Evolutionary conservation across 2,329 filamentous ascomycete genomes (phyloP).

Genomic region (Fusarium tanahbumbuense): DNA sequence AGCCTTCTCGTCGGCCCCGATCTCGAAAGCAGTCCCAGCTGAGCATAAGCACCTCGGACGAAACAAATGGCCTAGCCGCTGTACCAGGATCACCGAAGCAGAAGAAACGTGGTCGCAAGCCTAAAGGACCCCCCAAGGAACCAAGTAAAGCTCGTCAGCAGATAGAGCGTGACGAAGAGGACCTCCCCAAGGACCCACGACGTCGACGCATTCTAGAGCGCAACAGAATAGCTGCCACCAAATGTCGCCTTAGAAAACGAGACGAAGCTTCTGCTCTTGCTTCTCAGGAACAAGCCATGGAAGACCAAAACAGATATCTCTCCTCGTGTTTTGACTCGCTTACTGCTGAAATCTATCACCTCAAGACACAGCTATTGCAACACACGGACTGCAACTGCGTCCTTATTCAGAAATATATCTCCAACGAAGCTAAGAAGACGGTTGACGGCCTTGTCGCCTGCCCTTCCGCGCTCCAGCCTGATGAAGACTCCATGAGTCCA

Average conservation of each 20-base stretch:
- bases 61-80: not conserved
- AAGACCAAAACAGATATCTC: conserved; percentile 49
- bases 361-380: conserved; percentile 48
- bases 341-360: conserved; percentile 46
- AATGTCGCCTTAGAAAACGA: conserved; percentile 49
- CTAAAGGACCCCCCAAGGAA: conserved; percentile 36
- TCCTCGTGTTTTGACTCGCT: conserved; percentile 44
- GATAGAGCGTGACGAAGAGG: conserved; percentile 40
- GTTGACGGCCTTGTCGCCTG: conserved; percentile 41
- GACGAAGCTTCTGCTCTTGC: conserved; percentile 49
- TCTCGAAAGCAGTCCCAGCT: conserved; percentile 26
- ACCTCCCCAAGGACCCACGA: conserved; percentile 40
- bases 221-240: conserved; percentile 50
- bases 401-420: conserved; percentile 50
- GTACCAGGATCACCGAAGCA: conserved; percentile 19
- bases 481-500: conserved; percentile 25
- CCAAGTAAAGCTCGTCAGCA: conserved; percentile 10
- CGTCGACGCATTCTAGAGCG: conserved; percentile 48
- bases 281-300: conserved; percentile 45
- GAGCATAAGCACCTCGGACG: conserved; percentile 20
- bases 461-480: conserved; percentile 29
- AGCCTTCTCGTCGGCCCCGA: conserved; percentile 10
- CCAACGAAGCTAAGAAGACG: conserved; percentile 47
- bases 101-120: conserved; percentile 46
- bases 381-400: conserved; percentile 49